A percentile compares a stretch with the other conserved stretches of the same genome.
phyloP scores from a whole-genome alignment of 805 yeast genomes.

The Kazachstania africana region DNA sequence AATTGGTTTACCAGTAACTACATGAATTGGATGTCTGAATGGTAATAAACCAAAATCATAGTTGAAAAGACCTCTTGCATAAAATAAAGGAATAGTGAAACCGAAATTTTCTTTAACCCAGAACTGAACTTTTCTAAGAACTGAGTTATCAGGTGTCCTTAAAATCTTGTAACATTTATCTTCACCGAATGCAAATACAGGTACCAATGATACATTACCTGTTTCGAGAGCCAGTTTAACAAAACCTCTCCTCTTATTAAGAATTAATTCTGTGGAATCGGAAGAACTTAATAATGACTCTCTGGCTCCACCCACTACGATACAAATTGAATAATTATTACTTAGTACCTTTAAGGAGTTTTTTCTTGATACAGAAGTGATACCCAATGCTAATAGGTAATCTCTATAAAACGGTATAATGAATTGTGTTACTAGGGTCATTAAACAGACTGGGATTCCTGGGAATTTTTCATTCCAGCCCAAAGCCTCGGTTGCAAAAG shows the following conservation, averaged over 20 bases:
- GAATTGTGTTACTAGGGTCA: slow-evolving; percentile 79
- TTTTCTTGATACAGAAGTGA: slow-evolving; percentile 68
- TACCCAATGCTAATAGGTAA: slow-evolving; percentile 67
- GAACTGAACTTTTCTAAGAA: slow-evolving; percentile 47
- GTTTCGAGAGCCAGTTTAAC: slow-evolving; percentile 72
- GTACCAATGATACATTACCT: slow-evolving; percentile 73
- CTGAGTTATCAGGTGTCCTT: slow-evolving; percentile 32
- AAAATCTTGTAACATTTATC: slow-evolving; percentile 48
- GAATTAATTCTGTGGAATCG: slow-evolving; percentile 40
- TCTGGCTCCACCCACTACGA: slow-evolving; percentile 94
- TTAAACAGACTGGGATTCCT: slow-evolving; percentile 65
- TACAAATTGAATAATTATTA: slow-evolving; percentile 64
- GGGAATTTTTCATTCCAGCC: slow-evolving; percentile 61
- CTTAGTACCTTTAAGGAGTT: slow-evolving; percentile 56
- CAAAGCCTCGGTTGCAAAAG: slow-evolving; percentile 73
- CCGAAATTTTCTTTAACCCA: slow-evolving; percentile 63
- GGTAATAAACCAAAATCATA: slow-evolving; percentile 89
- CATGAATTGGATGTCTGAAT: slow-evolving; percentile 63
- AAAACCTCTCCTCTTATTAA: slow-evolving; percentile 77
- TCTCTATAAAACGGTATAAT: slow-evolving; percentile 78
- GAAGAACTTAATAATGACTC: slow-evolving; percentile 64
- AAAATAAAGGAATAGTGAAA: slow-evolving; percentile 83
- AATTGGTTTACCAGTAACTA: slow-evolving; percentile 65
- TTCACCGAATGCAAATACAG: slow-evolving; percentile 87
- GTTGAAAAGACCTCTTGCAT: slow-evolving; percentile 86